Conservation (phyloP, 1,284 basidiomycete genomes). For the Hymenochaete sp. region DNA sequence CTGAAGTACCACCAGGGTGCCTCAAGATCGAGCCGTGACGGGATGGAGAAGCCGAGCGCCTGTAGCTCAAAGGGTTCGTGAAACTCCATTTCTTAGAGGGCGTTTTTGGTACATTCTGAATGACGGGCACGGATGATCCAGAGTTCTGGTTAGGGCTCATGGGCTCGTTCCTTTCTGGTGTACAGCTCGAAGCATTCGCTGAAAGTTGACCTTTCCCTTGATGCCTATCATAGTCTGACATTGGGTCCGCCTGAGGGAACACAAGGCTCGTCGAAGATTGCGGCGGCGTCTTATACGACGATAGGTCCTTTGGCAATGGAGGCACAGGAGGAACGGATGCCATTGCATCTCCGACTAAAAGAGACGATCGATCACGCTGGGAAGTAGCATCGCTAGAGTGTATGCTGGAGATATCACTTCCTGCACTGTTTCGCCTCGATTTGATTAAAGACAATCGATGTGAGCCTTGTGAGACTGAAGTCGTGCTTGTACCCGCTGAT, state of each 20-base stretch:
- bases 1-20: slow-evolving; percentile 51
- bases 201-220: slow-evolving; percentile 27
- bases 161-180: no score
- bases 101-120: slow-evolving; percentile 24
- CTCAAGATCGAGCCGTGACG: slow-evolving; percentile 57
- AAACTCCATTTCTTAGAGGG: slow-evolving; percentile 93
- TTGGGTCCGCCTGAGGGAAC: slow-evolving; percentile 37
- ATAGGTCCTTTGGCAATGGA: slow-evolving; percentile 87
- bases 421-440: slow-evolving; percentile 66
- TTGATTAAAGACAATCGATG: slow-evolving; percentile 54
- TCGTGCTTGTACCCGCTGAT: slow-evolving; percentile 65
- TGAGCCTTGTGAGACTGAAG: slow-evolving; percentile 61
- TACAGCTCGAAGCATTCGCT: not conserved
- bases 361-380: slow-evolving; percentile 57
- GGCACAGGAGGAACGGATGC: slow-evolving; percentile 77
- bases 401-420: slow-evolving; percentile 76
- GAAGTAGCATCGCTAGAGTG: slow-evolving; percentile 56
- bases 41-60: slow-evolving; percentile 59
- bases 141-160: no score
- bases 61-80: slow-evolving; percentile 81
- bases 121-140: not conserved
- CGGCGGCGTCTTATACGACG: slow-evolving; percentile 64
- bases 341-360: slow-evolving; percentile 47
- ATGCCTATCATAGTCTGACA: slow-evolving; percentile 32
- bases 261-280: slow-evolving; percentile 42